Conservation (phyloP, 2,329 filamentous ascomycete genomes). For the Aspergillus calidoustus region DNA sequence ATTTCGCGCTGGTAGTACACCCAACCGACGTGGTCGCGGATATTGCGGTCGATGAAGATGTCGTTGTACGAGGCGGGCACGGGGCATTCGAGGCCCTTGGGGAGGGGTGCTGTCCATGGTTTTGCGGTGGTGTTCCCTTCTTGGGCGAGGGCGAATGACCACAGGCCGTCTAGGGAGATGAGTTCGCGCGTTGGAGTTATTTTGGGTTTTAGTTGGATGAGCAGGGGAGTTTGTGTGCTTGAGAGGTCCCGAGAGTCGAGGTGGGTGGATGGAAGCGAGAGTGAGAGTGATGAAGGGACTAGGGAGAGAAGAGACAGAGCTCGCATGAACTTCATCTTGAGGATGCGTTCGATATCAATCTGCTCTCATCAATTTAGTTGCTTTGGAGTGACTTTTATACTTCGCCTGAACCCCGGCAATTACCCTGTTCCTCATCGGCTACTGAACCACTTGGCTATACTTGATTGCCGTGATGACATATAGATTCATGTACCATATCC, state of each 20-base stretch:
- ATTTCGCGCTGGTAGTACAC: conserved; percentile 37
- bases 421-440: too few species aligned
- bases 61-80: conserved; percentile 27
- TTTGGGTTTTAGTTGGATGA: conserved; percentile 6
- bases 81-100: conserved; percentile 20
- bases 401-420: too few species aligned
- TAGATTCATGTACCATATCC: too few species aligned
- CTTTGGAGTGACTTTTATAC: too few species aligned
- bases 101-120: conserved; percentile 7
- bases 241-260: not conserved
- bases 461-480: too few species aligned
- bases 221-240: not conserved
- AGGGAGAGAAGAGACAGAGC: not conserved
- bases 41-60: conserved; percentile 20
- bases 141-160: conserved; percentile 18
- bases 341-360: not conserved
- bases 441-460: too few species aligned
- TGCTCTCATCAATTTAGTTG: not conserved
- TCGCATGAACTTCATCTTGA: not conserved
- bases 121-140: not conserved
- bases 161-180: conserved; percentile 22
- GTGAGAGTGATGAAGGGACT: not conserved
- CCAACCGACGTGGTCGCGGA: conserved; percentile 38
- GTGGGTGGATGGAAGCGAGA: not conserved
- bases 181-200: conserved; percentile 15